phyloP scores from a whole-genome alignment of 2,329 filamentous ascomycete species.

The Didymella segeticola region DNA sequence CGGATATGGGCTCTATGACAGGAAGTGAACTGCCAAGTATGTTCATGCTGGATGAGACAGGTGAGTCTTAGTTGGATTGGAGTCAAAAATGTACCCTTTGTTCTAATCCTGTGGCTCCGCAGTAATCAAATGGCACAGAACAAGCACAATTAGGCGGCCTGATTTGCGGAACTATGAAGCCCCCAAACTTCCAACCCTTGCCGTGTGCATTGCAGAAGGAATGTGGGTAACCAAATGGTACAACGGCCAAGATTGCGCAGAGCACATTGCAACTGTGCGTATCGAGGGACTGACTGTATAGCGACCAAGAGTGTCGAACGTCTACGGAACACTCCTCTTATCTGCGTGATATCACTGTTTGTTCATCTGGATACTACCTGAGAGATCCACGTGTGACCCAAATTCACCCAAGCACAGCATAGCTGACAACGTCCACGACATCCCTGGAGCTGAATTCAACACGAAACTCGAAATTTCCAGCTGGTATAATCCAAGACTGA shows the following conservation, averaged over 20 bases:
- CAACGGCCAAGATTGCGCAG: no score
- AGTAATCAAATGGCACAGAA: slow-evolving; percentile 4
- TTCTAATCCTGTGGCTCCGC: slow-evolving; percentile 2
- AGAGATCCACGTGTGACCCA: no score
- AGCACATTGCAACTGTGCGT: no score
- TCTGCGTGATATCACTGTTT: no score
- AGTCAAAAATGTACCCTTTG: neutral
- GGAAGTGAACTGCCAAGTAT: slow-evolving; percentile 2
- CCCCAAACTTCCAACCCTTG: neutral
- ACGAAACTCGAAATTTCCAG: neutral
- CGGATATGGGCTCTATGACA: neutral
- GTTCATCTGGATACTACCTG: no score
- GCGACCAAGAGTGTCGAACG: no score
- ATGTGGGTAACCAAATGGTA: no score
- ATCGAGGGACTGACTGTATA: no score
- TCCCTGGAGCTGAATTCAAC: neutral
- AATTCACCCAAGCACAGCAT: no score
- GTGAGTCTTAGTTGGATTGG: neutral
- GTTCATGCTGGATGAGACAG: neutral
- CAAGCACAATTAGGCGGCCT: slow-evolving; percentile 5
- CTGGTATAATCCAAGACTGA: neutral
- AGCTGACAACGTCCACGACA: no score
- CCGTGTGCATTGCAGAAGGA: slow-evolving; percentile 3
- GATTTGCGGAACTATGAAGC: neutral
- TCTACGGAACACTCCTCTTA: no score